Base-by-base conservation (phyloP, 2,329 filamentous ascomycete species). In the Cordyceps tenuipes region DNA sequence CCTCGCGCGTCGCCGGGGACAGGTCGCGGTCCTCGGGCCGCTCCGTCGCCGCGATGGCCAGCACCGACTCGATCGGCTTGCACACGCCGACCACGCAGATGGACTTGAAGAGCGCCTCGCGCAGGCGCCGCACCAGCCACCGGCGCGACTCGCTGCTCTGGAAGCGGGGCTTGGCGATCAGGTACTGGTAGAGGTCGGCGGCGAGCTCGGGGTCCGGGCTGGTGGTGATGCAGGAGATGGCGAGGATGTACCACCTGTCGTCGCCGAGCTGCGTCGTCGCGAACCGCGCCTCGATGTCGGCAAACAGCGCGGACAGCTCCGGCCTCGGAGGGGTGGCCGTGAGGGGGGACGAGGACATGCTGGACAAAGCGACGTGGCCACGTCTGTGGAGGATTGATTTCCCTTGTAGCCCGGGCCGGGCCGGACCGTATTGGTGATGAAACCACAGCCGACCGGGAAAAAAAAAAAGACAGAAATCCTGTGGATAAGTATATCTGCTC, bases 41-140 rank as follows among this genome's bases (percentile, higher is more conserved):
- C 64, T 84, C 82, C 10, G 81, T 67, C 17, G 75, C 72, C 60
- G 71, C 73, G 57, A 86, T 84, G n/a, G 77, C 74, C 8, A 85
- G 73, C 48, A 86, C 79, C 1, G 82, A 79, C 65, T 86, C 83
- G 5, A 87, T 69, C 8, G 83, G 82, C 66, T 85, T 86, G 69
- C 82, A 84, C 0, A 87, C 82, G 0, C 85, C 85, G 17, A 85
- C 76, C 2, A 87, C 73, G 13, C 75, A 73, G 12, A 83, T 75
- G n/a, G 77, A 71, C 69, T 87, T 86, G 61, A 88, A 69, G 13
- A 87, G 72, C 0, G 77, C 78, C 69, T 87, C 85, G 48, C 84
- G 77, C 2, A 84, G 65, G 3, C 80, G 72, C 2, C 77, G 76
- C 59, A 83, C 72, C 8, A 84, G 71, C 0, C 67, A 68, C 65